Base-by-base conservation (phyloP, 2,329 filamentous ascomycete genomes). In the Xylariaceae sp. region DNA sequence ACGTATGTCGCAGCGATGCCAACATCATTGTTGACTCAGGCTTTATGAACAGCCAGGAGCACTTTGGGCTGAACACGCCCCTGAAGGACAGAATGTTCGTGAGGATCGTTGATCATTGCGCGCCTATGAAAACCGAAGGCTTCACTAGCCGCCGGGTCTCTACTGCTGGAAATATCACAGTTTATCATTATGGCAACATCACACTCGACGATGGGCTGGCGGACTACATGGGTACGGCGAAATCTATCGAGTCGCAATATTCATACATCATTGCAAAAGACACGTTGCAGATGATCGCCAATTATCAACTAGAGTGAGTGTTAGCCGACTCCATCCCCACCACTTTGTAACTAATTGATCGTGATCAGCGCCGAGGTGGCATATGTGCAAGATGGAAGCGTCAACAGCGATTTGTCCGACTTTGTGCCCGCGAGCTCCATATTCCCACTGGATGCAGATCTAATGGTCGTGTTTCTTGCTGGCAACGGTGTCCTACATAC, bases 11-110 rank as follows among this genome's bases (percentile, higher is more conserved):
- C 1, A n/a, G 11, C 1, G 45, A 17, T 5, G 13, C 9, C 5
- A 56, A 58, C 12, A 3, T 58, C 14, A 45, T 31, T n/a, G 36
- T 56, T 6, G 53, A 58, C 14, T 47, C 56, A 1, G 56, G 56
- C 6, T 52, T 40, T 9, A 34, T 58, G 0, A 19, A 52, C 31
- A 56, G 50, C 39, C 45, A 50, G 13, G 36, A 43, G 5, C 19
- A 56, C 12, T 11, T 58, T 6, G 56, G 56, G 11, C 16, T 47
- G 2, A 58, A 58, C 18, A n/a, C 18, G 6, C 53, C 50, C 1
- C 1, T 22, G 6, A 31, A 38, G 6, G 31, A 56, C 9, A 45
- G 48, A 10, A 33, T 56, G 1, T 13, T 47, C 5, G 18, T 12
- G 2, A 49, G 56, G 33, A 40, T 43, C 5, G 42, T 58, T 10